These are phyloP conservation scores for Coemansia sp. DNA, from an alignment of 192 early-diverging fungal genomes.

Conservation along the genomic window DNA sequence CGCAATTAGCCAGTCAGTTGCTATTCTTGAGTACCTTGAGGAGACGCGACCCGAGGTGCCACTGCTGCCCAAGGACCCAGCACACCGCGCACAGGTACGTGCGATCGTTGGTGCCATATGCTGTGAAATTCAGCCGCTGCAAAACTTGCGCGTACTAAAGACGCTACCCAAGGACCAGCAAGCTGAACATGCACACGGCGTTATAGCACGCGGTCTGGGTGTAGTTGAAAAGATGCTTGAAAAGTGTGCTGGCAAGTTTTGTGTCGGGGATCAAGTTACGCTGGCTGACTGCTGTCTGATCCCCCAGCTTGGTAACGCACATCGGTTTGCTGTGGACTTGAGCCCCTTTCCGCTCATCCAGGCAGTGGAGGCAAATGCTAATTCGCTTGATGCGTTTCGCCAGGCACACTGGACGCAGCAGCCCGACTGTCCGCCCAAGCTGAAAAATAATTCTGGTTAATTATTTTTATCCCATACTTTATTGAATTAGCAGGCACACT, in stretches of 20 bases:
- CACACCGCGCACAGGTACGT: conserved; percentile 66
- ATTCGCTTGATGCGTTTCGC: conserved; percentile 65
- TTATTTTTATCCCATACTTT: not conserved
- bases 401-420: conserved; percentile 62
- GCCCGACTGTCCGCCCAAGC: conserved; percentile 64
- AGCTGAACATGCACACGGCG: conserved; percentile 31
- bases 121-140: conserved; percentile 84
- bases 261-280: conserved; percentile 77
- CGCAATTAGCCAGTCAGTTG: conserved; percentile 63
- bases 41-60: conserved; percentile 67
- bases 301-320: conserved; percentile 78
- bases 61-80: conserved; percentile 71
- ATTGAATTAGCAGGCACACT: too few relatives aligned
- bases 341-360: conserved; percentile 64
- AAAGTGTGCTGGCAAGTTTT: conserved; percentile 67
- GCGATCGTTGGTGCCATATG: conserved; percentile 69
- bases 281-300: conserved; percentile 81
- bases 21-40: conserved; percentile 89
- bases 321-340: conserved; percentile 75
- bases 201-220: conserved; percentile 66
- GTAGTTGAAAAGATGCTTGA: conserved; percentile 68
- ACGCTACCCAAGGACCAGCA: conserved; percentile 59
- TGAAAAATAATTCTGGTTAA: not conserved
- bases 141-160: conserved; percentile 75
- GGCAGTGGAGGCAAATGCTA: conserved; percentile 59